These are phyloP conservation scores for Arachnopeziza araneosa DNA, from an alignment of 2,329 filamentous ascomycete species.

Conservation along the genomic window DNA sequence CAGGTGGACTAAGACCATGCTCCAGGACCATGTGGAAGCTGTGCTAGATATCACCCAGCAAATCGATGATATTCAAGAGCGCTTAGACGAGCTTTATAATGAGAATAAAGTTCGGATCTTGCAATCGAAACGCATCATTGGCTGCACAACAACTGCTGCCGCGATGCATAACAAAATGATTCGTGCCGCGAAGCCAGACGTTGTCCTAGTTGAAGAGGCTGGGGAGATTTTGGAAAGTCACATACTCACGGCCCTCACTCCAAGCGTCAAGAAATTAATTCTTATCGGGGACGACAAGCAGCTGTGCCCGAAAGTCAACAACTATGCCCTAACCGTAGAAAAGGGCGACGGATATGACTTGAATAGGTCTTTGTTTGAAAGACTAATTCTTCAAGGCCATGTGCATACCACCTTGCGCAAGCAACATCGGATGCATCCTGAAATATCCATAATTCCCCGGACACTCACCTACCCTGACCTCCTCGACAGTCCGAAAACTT, in stretches of 20 bases:
- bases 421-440: constrained; percentile 64
- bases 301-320: constrained; percentile 60
- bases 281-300: constrained; percentile 71
- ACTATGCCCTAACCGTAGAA: constrained; percentile 55
- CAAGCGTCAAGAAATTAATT: constrained; percentile 54
- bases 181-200: not conserved
- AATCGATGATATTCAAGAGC: constrained; percentile 38
- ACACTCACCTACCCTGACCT: constrained; percentile 57
- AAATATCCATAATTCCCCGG: constrained; percentile 55
- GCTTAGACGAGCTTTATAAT: constrained; percentile 39
- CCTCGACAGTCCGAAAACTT: constrained; percentile 46
- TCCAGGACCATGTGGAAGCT: constrained; percentile 43
- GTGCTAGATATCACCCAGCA: constrained; percentile 35
- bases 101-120: constrained; percentile 41
- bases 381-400: constrained; percentile 51
- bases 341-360: constrained; percentile 60
- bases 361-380: constrained; percentile 63
- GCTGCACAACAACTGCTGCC: constrained; percentile 65
- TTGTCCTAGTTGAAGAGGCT: constrained; percentile 41
- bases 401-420: constrained; percentile 47
- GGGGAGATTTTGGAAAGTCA: constrained; percentile 68
- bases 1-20: constrained; percentile 41
- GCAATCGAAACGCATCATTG: constrained; percentile 54
- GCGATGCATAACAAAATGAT: constrained; percentile 46
- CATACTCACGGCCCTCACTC: constrained; percentile 52